Conservation (phyloP, 2,329 filamentous ascomycete species). For the Aspergillus terreus region DNA sequence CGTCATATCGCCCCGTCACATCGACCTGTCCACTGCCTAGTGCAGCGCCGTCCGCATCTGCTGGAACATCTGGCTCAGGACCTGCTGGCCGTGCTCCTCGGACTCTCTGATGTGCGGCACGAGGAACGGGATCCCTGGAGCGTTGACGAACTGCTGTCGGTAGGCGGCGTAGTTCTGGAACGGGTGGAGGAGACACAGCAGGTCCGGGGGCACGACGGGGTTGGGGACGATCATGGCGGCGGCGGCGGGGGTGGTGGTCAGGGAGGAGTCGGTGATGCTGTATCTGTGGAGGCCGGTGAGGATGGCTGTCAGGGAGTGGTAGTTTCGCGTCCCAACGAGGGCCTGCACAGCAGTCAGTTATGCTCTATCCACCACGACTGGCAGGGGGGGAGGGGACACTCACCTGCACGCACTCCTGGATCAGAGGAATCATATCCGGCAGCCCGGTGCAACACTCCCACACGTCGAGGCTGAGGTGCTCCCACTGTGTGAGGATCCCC, state of each 20-base stretch:
- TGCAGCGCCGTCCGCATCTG: slow-evolving; percentile 17
- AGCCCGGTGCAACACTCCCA: slow-evolving; percentile 39
- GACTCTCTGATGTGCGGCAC: slow-evolving; percentile 35
- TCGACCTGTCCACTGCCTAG: background rate
- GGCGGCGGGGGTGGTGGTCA: slow-evolving; percentile 9
- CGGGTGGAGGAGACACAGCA: slow-evolving; percentile 26
- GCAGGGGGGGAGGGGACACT: slow-evolving; percentile 6
- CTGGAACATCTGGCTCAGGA: slow-evolving; percentile 27
- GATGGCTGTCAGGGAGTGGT: slow-evolving; percentile 36
- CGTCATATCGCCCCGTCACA: no score
- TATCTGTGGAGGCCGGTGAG: slow-evolving; percentile 35
- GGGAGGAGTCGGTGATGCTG: slow-evolving; percentile 22
- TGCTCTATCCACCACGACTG: background rate
- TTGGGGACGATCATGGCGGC: slow-evolving; percentile 18
- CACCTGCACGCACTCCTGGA: slow-evolving; percentile 36
- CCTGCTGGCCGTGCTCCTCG: slow-evolving; percentile 23
- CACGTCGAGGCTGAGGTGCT: slow-evolving; percentile 26
- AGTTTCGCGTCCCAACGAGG: slow-evolving; percentile 29
- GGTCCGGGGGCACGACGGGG: slow-evolving; percentile 21
- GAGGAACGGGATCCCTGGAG: slow-evolving; percentile 38
- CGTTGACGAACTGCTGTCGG: slow-evolving; percentile 27
- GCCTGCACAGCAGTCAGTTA: slow-evolving; percentile 17
- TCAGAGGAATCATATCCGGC: slow-evolving; percentile 27
- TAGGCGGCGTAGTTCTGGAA: slow-evolving; percentile 34
- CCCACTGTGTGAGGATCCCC: slow-evolving; percentile 28